Evolutionary conservation across 2,329 filamentous ascomycete species (phyloP), one percentile per base, ranked within the genome.

Genomic region (Hirsutella minnesotensis): DNA sequence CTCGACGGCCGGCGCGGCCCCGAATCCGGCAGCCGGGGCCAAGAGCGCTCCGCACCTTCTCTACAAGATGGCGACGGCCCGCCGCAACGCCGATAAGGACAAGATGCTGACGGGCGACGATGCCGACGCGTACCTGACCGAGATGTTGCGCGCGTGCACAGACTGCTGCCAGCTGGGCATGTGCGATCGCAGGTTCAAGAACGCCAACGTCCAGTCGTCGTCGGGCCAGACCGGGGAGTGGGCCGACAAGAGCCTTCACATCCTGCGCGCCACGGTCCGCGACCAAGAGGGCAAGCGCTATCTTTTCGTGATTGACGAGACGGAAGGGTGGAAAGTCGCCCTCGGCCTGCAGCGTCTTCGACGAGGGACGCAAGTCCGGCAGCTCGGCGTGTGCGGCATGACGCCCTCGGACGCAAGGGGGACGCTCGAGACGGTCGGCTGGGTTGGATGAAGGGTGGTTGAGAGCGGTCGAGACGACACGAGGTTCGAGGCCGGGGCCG

Each of bases 321-420:
- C 77, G 47, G 79, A 84, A 57, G 72, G 71, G 22, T 83, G 80
- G 80, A 84, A 84, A 68, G 65, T 84, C 20, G 69, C 76, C 1
- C 64, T 74, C 30, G 79, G 76, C 2, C 56, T 84, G 51, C 75
- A 80, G 56, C 68, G 73, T 37, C 59, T 84, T 51, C 65, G 77
- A 41, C 70, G 70, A 42, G 79, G 79, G 5, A 73, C 72, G 3
- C 77, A 80, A 56, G 74, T 73, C 27, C 66, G 76, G 42, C 70
- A 75, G 44, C 63, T 83, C 38, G 75, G 74, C 5, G 70, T 83
- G 27, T 69, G 72, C 44, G 68, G 70, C 37, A 72, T 83, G 65
- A 64, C 69, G 39, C 60, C 64, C 10, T 53, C 64, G 15, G 79
- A 83, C 52, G 70, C 74, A 10, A 69, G 69, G 50, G 66, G 58